Base-by-base conservation (phyloP, 1,284 basidiomycete genomes). In the Singerocomus inundabilis region DNA sequence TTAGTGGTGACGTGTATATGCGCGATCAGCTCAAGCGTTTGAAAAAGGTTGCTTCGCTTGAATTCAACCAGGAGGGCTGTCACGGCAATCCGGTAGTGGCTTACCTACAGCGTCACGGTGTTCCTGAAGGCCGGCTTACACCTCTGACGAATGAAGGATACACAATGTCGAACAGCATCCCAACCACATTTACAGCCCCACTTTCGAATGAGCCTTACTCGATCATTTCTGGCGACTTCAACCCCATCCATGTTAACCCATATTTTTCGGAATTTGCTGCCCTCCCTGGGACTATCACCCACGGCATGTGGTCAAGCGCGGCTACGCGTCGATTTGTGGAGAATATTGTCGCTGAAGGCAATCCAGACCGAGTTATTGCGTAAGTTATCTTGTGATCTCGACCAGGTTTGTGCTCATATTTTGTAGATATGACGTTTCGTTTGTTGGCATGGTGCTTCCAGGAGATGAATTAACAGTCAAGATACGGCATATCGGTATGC, bases 401-500 rank as follows among this genome's bases (percentile, higher is more conserved):
- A 47, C 28, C 49, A 44, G 30, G 16, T 26, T 48, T 16, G 28
- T 38, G 18, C 42, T 48, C 18, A 58, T 51, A n/a, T 51, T 51
- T 39, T 21, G 10, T 60, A 92, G 89, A 3, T 98, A 95, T 67
- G 81, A 96, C 56, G 93, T 97, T 56, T 79, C 80, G 21, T 99
- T 99, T 63, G 91, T 96, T 49, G 96, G 96, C 43, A 98, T 98
- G 96, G 88, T 98, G 44, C 78, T 97, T n/a, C 97, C 96, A 11
- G 88, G 88, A 18, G 94, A 98, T 63, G 82, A 91, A 60, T 80
- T 98, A 48, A 81, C 75, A 41, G 94, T 97, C 63, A 91, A 88
- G 70, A 84, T 99, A 66, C 88, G 85, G 60, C 95, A 98, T 70
- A 78, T 83, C 40, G 91, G 88, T 53, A 96, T 96, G 93, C 85